Base-by-base conservation (phyloP, 2,329 filamentous ascomycete species). In the Diaporthe batatas region DNA sequence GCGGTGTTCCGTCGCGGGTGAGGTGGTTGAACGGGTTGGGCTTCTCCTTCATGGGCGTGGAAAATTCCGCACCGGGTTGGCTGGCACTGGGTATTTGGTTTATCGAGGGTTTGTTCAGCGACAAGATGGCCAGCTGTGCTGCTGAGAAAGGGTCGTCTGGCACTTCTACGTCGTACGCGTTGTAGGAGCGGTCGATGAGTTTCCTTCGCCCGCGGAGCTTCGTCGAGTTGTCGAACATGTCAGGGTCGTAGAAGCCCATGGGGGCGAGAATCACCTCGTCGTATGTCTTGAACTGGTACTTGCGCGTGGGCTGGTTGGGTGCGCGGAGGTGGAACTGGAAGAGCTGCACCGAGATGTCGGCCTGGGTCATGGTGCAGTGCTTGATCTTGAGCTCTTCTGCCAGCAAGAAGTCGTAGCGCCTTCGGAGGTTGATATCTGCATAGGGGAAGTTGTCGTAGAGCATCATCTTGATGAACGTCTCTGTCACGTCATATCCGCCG, bases 401-500 rank as follows among this genome's bases (percentile, higher is more conserved):
- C 32, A 99, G 87, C 49, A 98, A 84, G 77, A 96, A 98, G 81
- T 99, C 96, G 79, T 98, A 97, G 62, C 96, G 91, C 70, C 95
- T 90, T 81, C 91, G 92, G 36, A 99, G 86, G 80, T 99, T 98
- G 83, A 99, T 97, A 25, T 98, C 95, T 62, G 93, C 89, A 81
- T 99, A 99, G 6, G 97, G 96, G 78, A 99, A 98, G 78, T 96
- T 93, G 81, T 98, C 95, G 82, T 93, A 95, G 2, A 99, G 90
- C 93, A 98, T 95, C 96, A 98, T 98, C 84, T 96, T 98, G 81
- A 98, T 89, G 79, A 99, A 98, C 0, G 94, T 93, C 78, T 98
- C 94, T 0, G 96, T 98, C 49, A 98, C 93, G 81, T 99, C 96
- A 78, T 89, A 91, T 1, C 96, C 96, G 67, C 96, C 96, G 78